A percentile compares a stretch with the other conserved stretches of the same genome.
Evolutionary conservation across 2,329 filamentous ascomycete species (phyloP).

Genomic region (Epichloe festucae): DNA sequence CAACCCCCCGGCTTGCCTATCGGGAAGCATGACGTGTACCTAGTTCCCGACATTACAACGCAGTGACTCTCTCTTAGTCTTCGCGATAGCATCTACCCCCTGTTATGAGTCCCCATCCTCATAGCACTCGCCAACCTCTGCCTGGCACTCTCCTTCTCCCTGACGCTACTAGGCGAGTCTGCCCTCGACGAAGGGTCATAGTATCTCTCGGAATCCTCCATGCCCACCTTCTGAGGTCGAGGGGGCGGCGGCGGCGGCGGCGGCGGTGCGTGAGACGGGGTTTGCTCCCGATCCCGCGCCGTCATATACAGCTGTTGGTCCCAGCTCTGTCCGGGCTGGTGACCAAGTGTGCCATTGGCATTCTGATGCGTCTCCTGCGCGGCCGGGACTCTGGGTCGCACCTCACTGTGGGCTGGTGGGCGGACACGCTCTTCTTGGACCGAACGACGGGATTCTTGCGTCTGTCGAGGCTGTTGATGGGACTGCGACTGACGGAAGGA

Average conservation of each 20-base stretch:
- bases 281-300: conserved; percentile 17
- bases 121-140: conserved; percentile 21
- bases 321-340: conserved; percentile 8
- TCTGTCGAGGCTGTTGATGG: conserved; percentile 6
- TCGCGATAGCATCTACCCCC: background rate
- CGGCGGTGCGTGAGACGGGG: conserved; percentile 17
- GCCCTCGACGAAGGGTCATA: conserved; percentile 16
- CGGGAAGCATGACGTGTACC: too few species aligned
- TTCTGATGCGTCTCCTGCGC: conserved; percentile 11
- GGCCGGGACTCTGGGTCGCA: conserved; percentile 11
- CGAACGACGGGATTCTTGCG: conserved; percentile 2
- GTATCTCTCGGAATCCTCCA: conserved; percentile 21
- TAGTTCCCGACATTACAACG: too few species aligned
- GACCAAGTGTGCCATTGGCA: conserved; percentile 11
- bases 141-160: conserved; percentile 18
- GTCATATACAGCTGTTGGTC: conserved; percentile 5
- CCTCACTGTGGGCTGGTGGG: background rate
- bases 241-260: conserved; percentile 26
- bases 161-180: conserved; percentile 7
- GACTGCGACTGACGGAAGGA: conserved; percentile 2
- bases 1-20: too few species aligned
- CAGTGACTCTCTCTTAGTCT: too few species aligned
- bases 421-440: conserved; percentile 4
- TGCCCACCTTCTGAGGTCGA: conserved; percentile 23
- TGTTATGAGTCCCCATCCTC: conserved; percentile 12